These are phyloP conservation scores for Teratosphaeria zuluensis DNA, from an alignment of 2,329 filamentous ascomycete species.

Conservation along the genomic window DNA sequence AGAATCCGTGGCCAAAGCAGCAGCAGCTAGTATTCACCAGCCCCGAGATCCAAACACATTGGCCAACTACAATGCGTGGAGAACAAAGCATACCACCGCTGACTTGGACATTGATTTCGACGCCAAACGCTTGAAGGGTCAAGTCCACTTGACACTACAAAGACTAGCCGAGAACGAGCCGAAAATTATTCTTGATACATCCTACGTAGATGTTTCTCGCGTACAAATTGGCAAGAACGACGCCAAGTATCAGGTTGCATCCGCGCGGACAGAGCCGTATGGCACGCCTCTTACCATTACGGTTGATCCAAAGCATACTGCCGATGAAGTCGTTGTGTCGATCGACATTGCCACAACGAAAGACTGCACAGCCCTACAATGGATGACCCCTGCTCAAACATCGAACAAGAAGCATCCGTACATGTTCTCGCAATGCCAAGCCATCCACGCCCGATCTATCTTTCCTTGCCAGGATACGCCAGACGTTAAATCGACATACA, in stretches of 20 bases:
- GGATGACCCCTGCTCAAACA: constrained; percentile 87
- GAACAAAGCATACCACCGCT: constrained; percentile 72
- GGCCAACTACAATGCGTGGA: constrained; percentile 84
- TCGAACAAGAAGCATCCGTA: constrained; percentile 94
- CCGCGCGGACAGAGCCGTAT: constrained; percentile 59
- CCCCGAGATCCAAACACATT: constrained; percentile 71
- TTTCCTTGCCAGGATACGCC: constrained; percentile 98
- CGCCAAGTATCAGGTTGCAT: constrained; percentile 60
- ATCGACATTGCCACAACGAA: constrained; percentile 63
- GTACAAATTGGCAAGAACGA: constrained; percentile 60
- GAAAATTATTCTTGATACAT: constrained; percentile 78
- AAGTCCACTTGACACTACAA: constrained; percentile 65
- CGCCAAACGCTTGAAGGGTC: constrained; percentile 64
- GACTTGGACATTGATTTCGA: constrained; percentile 79
- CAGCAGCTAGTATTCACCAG: constrained; percentile 23
- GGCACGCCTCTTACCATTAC: constrained; percentile 59
- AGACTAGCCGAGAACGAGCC: constrained; percentile 64
- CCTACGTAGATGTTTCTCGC: constrained; percentile 61
- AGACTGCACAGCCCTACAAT: constrained; percentile 85
- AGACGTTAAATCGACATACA: constrained; percentile 91
- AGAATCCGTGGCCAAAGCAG: constrained; percentile 15
- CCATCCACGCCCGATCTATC: constrained; percentile 85
- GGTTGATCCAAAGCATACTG: constrained; percentile 38
- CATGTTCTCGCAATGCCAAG: constrained; percentile 97
- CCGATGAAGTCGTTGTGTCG: constrained; percentile 19